Conservation (phyloP, 768 basidiomycete species). For the Tricholoma hemisulphureum region DNA sequence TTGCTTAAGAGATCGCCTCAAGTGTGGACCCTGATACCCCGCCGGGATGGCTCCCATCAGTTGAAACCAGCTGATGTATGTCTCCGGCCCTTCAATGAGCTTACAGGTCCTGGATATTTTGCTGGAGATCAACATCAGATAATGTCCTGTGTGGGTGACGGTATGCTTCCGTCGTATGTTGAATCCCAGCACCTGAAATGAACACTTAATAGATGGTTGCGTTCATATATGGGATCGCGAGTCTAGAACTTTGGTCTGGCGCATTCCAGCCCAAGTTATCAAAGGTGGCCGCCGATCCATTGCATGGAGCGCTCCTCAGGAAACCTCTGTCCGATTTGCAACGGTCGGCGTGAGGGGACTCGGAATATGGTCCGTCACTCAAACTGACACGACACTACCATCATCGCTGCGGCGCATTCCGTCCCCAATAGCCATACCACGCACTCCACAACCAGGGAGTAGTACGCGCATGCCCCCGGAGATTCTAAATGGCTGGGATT, state of each 20-base stretch:
- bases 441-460: too few species aligned
- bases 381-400: background rate
- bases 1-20: background rate
- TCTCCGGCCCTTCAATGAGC: background rate
- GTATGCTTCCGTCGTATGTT: too few species aligned
- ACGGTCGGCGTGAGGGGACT: background rate
- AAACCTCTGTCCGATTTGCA: background rate
- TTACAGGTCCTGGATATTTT: conserved; percentile 1
- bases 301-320: background rate
- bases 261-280: background rate
- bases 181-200: too few species aligned
- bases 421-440: background rate
- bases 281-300: background rate
- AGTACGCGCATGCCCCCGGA: too few species aligned
- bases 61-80: background rate
- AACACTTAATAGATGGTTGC: too few species aligned
- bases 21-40: background rate
- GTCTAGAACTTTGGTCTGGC: background rate
- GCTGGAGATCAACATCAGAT: conserved; percentile 3
- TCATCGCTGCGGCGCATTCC: background rate
- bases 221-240: background rate
- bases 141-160: background rate
- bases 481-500: too few species aligned
- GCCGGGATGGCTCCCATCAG: background rate
- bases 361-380: background rate